These are phyloP conservation scores for Ganoderma lingzhi DNA, from an alignment of 1,284 basidiomycete genomes.

Conservation along the genomic window DNA sequence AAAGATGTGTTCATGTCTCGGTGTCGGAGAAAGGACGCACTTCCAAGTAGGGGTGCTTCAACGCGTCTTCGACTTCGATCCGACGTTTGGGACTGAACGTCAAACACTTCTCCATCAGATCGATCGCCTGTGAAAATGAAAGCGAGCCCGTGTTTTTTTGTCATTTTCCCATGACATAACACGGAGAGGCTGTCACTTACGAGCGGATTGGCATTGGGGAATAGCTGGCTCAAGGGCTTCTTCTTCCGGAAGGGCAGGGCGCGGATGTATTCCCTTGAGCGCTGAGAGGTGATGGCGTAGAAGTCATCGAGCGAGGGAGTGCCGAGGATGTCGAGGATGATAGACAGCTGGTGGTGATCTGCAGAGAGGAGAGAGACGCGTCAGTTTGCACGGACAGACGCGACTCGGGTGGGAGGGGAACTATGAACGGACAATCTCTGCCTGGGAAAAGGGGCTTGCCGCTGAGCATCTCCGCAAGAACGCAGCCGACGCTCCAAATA, in stretches of 20 bases:
- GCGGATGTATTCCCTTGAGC: slow-evolving; percentile 92
- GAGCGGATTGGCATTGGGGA: slow-evolving; percentile 85
- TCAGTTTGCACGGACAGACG: neutral
- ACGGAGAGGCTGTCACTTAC: slow-evolving; percentile 43
- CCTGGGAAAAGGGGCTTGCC: slow-evolving; percentile 93
- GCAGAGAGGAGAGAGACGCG: slow-evolving; percentile 23
- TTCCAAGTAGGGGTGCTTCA: slow-evolving; percentile 93
- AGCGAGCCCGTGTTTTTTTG: neutral
- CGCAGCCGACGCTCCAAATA: slow-evolving; percentile 94
- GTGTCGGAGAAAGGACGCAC: slow-evolving; percentile 44
- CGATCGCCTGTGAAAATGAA: slow-evolving; percentile 66
- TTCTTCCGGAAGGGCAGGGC: slow-evolving; percentile 93
- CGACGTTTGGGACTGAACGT: slow-evolving; percentile 94
- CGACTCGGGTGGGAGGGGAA: neutral
- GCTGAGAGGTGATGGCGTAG: slow-evolving; percentile 86
- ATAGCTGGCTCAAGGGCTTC: slow-evolving; percentile 77
- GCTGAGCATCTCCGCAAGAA: slow-evolving; percentile 93
- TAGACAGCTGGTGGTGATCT: slow-evolving; percentile 93
- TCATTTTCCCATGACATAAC: neutral
- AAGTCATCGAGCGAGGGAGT: slow-evolving; percentile 95
- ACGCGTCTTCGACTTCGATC: slow-evolving; percentile 90
- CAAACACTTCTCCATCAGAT: slow-evolving; percentile 88
- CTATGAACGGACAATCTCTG: slow-evolving; percentile 64
- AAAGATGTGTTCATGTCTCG: neutral
- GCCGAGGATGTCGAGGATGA: slow-evolving; percentile 86